Base-by-base conservation (phyloP, 495 filamentous ascomycete species). In the Tuber borchii region DNA sequence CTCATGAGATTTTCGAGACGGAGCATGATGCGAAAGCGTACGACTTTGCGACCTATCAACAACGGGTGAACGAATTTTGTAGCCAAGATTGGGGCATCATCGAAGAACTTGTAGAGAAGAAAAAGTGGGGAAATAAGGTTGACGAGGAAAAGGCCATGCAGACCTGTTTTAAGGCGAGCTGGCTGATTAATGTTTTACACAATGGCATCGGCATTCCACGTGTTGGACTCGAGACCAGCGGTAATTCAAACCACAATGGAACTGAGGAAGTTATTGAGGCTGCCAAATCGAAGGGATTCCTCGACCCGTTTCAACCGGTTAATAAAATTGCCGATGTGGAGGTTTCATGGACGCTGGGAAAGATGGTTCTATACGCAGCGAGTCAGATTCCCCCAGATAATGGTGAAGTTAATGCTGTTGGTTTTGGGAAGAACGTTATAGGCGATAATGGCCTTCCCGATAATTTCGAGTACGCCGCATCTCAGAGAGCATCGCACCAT, bases 261-360 rank as follows among this genome's bases (percentile, higher is more conserved):
- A 97, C 94, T 3, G 92, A 94, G 74, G 90, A 89, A 78, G 85
- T 93, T 0, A 61, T 82, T 39, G 76, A 82, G 14, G 82, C 93
- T 9, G 92, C 90, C 19, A 91, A 93, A 77, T 86, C 90, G 48
- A 93, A 92, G 83, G 94, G 93, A 3, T 97, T 92, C 79, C 83
- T 95, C 4, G 91, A 94, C 78, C 89, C 96, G 0, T 99, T 99
- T 85, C 92, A 97, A 83, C 90, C 95, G 1, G 92, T 97, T 39
- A 90, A 98, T 84, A 97, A 97, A 85, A 94, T 99, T 77, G 88
- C 93, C 77, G 91, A 89, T 56, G 91, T 93, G 20, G 95, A 99
- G 85, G 92, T 99, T n/a, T 96, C 93, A 85, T 99, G 95, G 95
- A 98, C 95, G 0, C 86, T 99, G 0, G 95, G 95, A 4, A 97